Evolutionary conservation across 805 yeast genomes (phyloP), one percentile per base, ranked within the genome.

Genomic region (Clavispora fructus): DNA sequence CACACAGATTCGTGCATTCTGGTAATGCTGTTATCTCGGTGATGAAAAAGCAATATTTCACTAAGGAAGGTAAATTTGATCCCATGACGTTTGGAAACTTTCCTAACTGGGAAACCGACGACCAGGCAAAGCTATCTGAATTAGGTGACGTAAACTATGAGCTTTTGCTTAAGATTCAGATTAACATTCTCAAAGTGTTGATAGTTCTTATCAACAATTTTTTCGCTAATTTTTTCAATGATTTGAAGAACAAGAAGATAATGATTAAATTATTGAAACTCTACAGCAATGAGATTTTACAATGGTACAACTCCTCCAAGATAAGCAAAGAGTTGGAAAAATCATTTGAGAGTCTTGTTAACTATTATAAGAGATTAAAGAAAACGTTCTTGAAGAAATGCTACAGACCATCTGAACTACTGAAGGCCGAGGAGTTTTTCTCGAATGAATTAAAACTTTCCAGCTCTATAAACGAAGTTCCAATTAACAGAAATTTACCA

Each of bases 101-200:
- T 55, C 90, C 89, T 0, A 76, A 77, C 35, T 86, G 94, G 94
- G 72, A 71, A 31, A 47, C 64, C 27, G 75, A 71, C 47, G 49
- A 57, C 6, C 50, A 60, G 3, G 64, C 65, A 4, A 69, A 70
- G 39, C 68, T 77, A 26, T 68, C 64, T 14, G 65, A 59, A 13
- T 57, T 70, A 35, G 75, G 75, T 0, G 75, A 76, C 3, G 71
- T 85, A 30, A 85, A 84, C 54, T 82, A 84, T 74, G 75, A 75
- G 39, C 75, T 80, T 45, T 82, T 87, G 39, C 82, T 85, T 10
- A 87, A 83, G 58, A 86, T 91, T 38, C 94, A 90, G 59, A 73
- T 85, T 33, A 95, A 95, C 35, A 80, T 90, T 29, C 69, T 90
- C 48, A 95, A 87, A 59, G 87, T 89, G 0, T 68, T 89, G 46